Evolutionary conservation across 2,329 filamentous ascomycete genomes (phyloP).

Genomic region (Trichoderma endophyticum): DNA sequence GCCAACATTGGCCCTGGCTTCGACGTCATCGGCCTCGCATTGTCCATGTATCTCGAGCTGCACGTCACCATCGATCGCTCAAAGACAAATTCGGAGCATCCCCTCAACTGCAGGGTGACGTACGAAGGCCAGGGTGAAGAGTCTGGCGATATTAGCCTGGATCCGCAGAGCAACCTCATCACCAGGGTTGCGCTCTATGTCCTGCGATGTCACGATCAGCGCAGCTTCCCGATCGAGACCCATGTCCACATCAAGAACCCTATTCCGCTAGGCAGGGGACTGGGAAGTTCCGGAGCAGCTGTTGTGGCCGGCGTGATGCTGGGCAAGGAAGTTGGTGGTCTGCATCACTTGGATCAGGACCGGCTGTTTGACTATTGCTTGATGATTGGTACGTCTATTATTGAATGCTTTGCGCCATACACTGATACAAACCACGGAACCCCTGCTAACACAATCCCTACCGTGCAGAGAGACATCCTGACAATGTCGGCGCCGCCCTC

Average conservation of each 20-base stretch:
- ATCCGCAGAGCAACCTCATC: conserved; percentile 86
- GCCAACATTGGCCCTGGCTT: conserved; percentile 98
- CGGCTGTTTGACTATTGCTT: conserved; percentile 92
- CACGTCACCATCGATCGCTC: conserved; percentile 70
- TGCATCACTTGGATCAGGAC: conserved; percentile 70
- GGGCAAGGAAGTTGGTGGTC: conserved; percentile 80
- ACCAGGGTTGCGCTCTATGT: conserved; percentile 94
- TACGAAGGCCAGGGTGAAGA: conserved; percentile 82
- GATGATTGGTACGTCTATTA: conserved; percentile 71
- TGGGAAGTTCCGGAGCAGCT: conserved; percentile 93
- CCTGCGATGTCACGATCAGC: conserved; percentile 83
- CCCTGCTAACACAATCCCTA: background rate
- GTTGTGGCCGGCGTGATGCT: conserved; percentile 94
- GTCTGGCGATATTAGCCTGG: conserved; percentile 70
- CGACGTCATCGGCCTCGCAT: conserved; percentile 92
- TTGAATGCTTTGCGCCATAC: background rate
- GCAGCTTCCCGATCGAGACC: conserved; percentile 79
- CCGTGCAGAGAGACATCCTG: conserved; percentile 71
- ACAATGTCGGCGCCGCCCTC: conserved; percentile 91
- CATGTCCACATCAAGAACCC: conserved; percentile 94
- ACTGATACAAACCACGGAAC: background rate
- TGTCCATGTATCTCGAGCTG: conserved; percentile 91
- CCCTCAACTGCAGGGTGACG: conserved; percentile 82
- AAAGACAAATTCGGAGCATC: conserved; percentile 51
- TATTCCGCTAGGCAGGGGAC: conserved; percentile 85